Conservation (phyloP, 2,329 filamentous ascomycete genomes). For the Microsporum audouinii region DNA sequence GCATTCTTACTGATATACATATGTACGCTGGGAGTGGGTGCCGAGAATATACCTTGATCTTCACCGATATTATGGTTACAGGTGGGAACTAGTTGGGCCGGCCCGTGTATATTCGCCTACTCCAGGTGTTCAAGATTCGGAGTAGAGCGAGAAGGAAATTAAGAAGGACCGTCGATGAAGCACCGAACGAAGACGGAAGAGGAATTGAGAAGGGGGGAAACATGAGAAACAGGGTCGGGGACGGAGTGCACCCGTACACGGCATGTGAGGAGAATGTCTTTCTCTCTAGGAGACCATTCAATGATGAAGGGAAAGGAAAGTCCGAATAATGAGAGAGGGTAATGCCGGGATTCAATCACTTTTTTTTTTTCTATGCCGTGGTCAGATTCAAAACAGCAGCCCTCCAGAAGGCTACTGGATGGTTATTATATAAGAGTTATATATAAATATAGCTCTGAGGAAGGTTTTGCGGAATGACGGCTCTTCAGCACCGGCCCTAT, state of each 20-base stretch:
- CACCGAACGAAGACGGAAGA: neutral
- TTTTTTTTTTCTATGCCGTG: neutral
- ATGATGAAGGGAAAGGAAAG: neutral
- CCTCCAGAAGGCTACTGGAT: neutral
- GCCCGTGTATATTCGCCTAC: neutral
- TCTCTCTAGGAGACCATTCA: neutral
- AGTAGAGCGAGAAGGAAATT: neutral
- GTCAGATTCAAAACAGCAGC: neutral
- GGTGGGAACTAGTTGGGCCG: neutral
- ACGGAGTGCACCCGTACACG: neutral
- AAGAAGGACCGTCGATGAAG: neutral
- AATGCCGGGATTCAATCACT: neutral
- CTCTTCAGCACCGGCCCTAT: slow-evolving; percentile 1
- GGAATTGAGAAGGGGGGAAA: neutral
- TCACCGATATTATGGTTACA: neutral
- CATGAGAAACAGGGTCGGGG: neutral
- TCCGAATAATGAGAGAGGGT: neutral
- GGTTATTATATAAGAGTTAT: neutral
- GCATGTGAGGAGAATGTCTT: neutral
- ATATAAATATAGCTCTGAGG: slow-evolving; percentile 1
- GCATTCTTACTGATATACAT: neutral
- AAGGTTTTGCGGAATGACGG: slow-evolving; percentile 1
- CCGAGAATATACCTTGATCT: neutral
- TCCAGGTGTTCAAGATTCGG: neutral
- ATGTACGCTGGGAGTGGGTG: neutral